Percentiles rank a stretch among this genome's conserved stretches.
Evolutionary conservation across 306 rosid genomes (phyloP).

Genomic region (Phaseolus lunatus): DNA sequence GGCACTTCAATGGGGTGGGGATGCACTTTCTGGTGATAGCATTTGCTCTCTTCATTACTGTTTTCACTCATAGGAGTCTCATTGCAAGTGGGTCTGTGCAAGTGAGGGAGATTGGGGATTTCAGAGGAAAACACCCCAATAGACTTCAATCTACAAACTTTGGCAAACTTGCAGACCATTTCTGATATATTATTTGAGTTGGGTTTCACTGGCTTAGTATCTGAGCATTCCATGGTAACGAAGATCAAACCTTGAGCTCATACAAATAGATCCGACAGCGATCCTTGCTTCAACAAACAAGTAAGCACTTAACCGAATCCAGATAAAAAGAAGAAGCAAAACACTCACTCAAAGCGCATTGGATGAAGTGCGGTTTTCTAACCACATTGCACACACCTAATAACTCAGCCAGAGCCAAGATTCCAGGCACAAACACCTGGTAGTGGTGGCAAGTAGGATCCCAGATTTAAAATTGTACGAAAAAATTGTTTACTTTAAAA

Average conservation of each 20-base stretch:
- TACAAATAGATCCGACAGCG: constrained; percentile 45
- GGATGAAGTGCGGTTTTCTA: constrained; percentile 26
- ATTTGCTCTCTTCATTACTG: constrained; percentile 48
- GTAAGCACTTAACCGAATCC: constrained; percentile 30
- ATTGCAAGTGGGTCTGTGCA: constrained; percentile 46
- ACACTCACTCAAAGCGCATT: constrained; percentile 17
- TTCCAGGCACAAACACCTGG: constrained; percentile 45
- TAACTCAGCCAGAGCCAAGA: constrained; percentile 45
- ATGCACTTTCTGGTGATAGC: constrained; percentile 54
- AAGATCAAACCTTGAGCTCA: constrained; percentile 46
- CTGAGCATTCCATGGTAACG: constrained; percentile 57
- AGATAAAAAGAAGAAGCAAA: not conserved
- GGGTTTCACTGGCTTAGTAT: constrained; percentile 61
- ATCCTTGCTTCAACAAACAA: constrained; percentile 39
- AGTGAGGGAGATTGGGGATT: constrained; percentile 51
- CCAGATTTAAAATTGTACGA: not conserved
- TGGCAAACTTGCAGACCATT: constrained; percentile 71
- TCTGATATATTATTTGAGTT: constrained; percentile 77
- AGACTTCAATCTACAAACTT: constrained; percentile 75
- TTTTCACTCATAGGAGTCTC: constrained; percentile 46
- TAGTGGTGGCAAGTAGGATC: constrained; percentile 49
- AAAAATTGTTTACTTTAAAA: not conserved
- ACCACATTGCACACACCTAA: constrained; percentile 39
- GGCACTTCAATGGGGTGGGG: constrained; percentile 52
- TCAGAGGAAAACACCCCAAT: constrained; percentile 75